phyloP scores from a whole-genome alignment of 306 rosid species.

The Comarum palustre region DNA sequence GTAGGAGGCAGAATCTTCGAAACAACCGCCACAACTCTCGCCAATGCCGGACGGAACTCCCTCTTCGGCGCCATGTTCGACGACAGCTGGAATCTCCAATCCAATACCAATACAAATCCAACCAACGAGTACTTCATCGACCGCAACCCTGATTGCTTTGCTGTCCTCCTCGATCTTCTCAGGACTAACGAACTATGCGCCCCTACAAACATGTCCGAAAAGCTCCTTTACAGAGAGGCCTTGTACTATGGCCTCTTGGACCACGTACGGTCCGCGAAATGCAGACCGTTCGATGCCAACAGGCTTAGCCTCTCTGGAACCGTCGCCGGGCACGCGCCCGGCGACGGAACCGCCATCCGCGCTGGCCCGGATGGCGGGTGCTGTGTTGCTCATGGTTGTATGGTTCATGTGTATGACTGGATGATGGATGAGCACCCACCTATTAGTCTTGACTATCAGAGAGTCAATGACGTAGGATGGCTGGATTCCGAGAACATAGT shows the following conservation, averaged over 20 bases:
- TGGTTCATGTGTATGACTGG: slow-evolving; percentile 97
- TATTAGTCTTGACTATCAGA: slow-evolving; percentile 64
- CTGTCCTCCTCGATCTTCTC: slow-evolving; percentile 79
- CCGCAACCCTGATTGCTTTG: slow-evolving; percentile 85
- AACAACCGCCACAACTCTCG: slow-evolving; percentile 82
- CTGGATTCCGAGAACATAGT: slow-evolving; percentile 54
- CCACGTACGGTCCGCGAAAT: slow-evolving; percentile 73
- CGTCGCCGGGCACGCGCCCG: slow-evolving; percentile 71
- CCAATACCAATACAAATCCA: not conserved
- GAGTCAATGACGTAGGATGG: slow-evolving; percentile 93
- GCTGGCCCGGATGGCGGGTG: slow-evolving; percentile 92
- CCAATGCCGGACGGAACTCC: slow-evolving; percentile 85
- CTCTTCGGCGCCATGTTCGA: slow-evolving; percentile 85
- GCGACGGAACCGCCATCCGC: slow-evolving; percentile 93
- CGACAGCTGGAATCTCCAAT: slow-evolving; percentile 61
- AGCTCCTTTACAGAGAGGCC: slow-evolving; percentile 79
- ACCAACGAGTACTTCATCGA: slow-evolving; percentile 65
- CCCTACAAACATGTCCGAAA: slow-evolving; percentile 59
- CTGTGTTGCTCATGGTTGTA: slow-evolving; percentile 82
- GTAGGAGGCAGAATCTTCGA: slow-evolving; percentile 91
- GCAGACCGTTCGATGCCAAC: slow-evolving; percentile 86
- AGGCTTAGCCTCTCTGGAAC: slow-evolving; percentile 51
- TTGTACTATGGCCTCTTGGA: slow-evolving; percentile 65
- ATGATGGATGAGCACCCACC: slow-evolving; percentile 79
- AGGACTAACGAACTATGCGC: slow-evolving; percentile 57